Evolutionary conservation across 192 early-diverging fungal genomes (phyloP).

Genomic region (Coemansia guatemalensis): DNA sequence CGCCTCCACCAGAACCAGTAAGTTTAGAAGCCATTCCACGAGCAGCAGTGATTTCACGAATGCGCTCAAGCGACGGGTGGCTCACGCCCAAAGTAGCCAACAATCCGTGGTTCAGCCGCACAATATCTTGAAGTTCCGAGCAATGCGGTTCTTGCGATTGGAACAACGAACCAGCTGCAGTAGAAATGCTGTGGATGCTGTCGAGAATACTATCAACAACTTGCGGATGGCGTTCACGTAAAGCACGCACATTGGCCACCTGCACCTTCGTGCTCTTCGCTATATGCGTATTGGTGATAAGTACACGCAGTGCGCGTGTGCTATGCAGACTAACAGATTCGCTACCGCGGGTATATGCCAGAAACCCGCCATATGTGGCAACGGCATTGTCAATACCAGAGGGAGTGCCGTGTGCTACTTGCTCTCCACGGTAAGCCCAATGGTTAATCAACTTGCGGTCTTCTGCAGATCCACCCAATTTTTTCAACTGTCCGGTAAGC

Average conservation of each 20-base stretch:
- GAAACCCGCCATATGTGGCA: conserved; percentile 83
- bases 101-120: conserved; percentile 85
- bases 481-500: conserved; percentile 43
- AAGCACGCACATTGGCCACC: conserved; percentile 73
- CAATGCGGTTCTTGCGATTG: not conserved
- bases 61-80: conserved; percentile 77
- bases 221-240: conserved; percentile 55
- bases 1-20: conserved; percentile 97
- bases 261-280: conserved; percentile 86
- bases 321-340: conserved; percentile 52
- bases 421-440: conserved; percentile 92
- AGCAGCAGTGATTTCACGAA: conserved; percentile 64
- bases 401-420: conserved; percentile 93
- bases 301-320: conserved; percentile 66
- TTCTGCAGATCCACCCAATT: conserved; percentile 10
- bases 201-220: conserved; percentile 69
- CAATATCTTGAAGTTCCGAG: conserved; percentile 50
- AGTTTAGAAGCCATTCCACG: conserved; percentile 78
- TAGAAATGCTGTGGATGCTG: conserved; percentile 64
- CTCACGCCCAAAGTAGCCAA: conserved; percentile 77
- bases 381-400: conserved; percentile 95
- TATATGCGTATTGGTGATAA: conserved; percentile 88
- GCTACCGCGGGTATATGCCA: conserved; percentile 65
- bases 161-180: conserved; percentile 40
- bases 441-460: conserved; percentile 67